These are phyloP conservation scores for Fusarium bulbicola DNA, from an alignment of 2,329 filamentous ascomycete genomes.

Conservation along the genomic window DNA sequence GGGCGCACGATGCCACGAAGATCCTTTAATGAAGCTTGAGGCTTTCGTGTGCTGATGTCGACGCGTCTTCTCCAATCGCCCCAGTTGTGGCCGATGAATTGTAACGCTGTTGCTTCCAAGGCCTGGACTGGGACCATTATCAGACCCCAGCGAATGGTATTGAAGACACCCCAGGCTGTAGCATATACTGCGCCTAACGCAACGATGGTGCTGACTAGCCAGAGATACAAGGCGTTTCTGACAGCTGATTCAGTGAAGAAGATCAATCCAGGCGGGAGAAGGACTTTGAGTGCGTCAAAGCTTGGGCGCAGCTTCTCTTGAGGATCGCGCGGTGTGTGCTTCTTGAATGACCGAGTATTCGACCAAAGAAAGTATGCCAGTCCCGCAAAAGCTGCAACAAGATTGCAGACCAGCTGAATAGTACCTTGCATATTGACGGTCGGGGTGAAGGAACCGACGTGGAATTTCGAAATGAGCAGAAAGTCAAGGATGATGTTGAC, in stretches of 20 bases:
- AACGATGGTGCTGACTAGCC: constrained; percentile 73
- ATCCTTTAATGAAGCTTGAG: constrained; percentile 20
- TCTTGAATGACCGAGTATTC: constrained; percentile 41
- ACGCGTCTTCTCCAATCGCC: constrained; percentile 56
- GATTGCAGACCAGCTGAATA: constrained; percentile 69
- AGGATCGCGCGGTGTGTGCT: not conserved
- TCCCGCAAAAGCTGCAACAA: constrained; percentile 63
- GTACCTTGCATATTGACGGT: constrained; percentile 71
- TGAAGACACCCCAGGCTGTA: constrained; percentile 79
- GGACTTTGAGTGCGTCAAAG: constrained; percentile 55
- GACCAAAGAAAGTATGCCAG: constrained; percentile 67
- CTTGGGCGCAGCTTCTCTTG: constrained; percentile 46
- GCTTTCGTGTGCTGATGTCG: constrained; percentile 32
- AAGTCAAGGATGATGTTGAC: constrained; percentile 75
- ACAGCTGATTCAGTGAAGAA: constrained; percentile 73
- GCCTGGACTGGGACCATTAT: constrained; percentile 78
- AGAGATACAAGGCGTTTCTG: constrained; percentile 75
- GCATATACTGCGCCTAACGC: constrained; percentile 71
- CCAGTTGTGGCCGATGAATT: constrained; percentile 75
- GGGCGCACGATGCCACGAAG: constrained; percentile 57
- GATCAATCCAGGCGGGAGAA: constrained; percentile 65
- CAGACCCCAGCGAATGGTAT: constrained; percentile 77
- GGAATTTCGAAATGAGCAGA: constrained; percentile 72
- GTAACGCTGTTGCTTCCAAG: constrained; percentile 70
- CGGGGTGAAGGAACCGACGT: constrained; percentile 62